phyloP scores from a whole-genome alignment of 352 stramenopile genomes.

The Blastocystis sp. region DNA sequence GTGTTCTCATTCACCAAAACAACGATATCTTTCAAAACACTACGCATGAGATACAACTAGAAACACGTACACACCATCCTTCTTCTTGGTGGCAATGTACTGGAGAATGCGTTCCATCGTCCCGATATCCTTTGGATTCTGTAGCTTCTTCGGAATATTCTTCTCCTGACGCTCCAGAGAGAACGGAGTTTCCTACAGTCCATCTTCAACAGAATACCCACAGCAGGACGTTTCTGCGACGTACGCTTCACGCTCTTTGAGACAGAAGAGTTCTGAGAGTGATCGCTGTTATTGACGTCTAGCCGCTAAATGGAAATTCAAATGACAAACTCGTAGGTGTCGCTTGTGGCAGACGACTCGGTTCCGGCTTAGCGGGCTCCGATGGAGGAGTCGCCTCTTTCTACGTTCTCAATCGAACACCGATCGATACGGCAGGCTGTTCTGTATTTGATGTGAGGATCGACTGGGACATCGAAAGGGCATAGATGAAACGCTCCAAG shows the following conservation, averaged over 20 bases:
- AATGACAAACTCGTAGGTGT: not conserved
- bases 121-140: not conserved
- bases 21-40: slow-evolving; percentile 30
- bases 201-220: not conserved
- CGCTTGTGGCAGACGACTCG: too few species aligned
- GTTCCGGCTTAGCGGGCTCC: too few species aligned
- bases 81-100: slow-evolving; percentile 30
- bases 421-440: too few species aligned
- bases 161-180: slow-evolving; percentile 11
- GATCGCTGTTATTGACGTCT: not conserved
- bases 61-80: not conserved
- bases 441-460: too few species aligned
- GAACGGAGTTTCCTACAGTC: not conserved
- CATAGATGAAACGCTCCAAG: too few species aligned
- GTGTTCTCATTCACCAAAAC: slow-evolving; percentile 20
- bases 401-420: too few species aligned
- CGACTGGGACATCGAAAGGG: too few species aligned
- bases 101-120: not conserved
- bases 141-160: not conserved
- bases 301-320: not conserved
- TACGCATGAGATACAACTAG: not conserved
- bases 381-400: too few species aligned
- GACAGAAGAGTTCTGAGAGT: not conserved
- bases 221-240: not conserved
- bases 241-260: not conserved